Base-by-base conservation (phyloP, 495 filamentous ascomycete species). In the Letharia columbiana region DNA sequence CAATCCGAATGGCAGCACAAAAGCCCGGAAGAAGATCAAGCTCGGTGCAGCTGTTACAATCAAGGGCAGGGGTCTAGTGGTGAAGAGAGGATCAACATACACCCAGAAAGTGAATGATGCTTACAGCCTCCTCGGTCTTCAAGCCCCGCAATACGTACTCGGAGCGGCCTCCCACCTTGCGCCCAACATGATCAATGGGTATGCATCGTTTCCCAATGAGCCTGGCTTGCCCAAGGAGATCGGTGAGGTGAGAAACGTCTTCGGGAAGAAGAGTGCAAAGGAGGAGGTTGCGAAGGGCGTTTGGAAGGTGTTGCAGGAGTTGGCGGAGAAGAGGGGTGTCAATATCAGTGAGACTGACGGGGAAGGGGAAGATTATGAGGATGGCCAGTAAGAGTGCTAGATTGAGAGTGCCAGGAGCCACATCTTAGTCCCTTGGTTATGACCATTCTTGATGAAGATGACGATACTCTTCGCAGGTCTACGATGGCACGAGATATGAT, bases 251-350 rank as follows among this genome's bases (percentile, higher is more conserved):
- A 68, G 69, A 17, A 71, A 77, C 65, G 70, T 82, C 0, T 79
- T 67, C 67, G 81, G 81, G 20, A 77, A 78, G 73, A 81, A 78
- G 71, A 77, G 73, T 52, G 77, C 79, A 6, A 81, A 78, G 63
- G 79, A 82, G 64, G 72, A 76, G 69, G 70, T 76, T 67, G 79
- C 79, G 9, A 72, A 68, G 66, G 42, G 60, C 20, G 73, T 78
- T 42, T 66, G 76, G 61, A 64, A 62, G 39, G 73, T 75, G 41
- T 67, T 82, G 64, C 70, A 68, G 64, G 64, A 67, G 28, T 66
- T 78, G 42, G 72, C 71, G 50, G 65, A 70, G 59, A 60, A 66
- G 67, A 68, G 73, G 63, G 57, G 66, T 33, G 61, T 73, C 31
- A 49, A 65, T 10, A 39, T 71, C 42, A 64, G 45, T 45, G 67